Conservation (phyloP, 345 rosid genomes). For the Nephelium lappaceum region DNA sequence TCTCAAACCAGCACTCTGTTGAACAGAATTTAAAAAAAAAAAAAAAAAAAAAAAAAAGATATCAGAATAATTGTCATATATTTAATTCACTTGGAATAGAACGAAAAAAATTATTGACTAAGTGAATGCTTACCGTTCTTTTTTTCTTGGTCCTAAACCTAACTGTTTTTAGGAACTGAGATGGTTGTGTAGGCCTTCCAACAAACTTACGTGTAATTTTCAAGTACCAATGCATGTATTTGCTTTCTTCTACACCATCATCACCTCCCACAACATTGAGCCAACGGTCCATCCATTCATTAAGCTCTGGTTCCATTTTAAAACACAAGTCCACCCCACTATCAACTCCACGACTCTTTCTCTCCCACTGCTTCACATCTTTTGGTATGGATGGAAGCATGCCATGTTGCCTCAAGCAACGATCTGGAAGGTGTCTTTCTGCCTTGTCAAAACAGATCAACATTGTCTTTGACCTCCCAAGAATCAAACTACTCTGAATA, state of each 20-base stretch:
- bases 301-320: slow-evolving; percentile 66
- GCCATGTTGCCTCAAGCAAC: slow-evolving; percentile 79
- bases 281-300: slow-evolving; percentile 65
- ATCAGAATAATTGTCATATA: not conserved
- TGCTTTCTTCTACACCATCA: slow-evolving; percentile 53
- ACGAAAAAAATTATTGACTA: not conserved
- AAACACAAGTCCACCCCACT: slow-evolving; percentile 68
- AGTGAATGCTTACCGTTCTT: slow-evolving; percentile 34
- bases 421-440: slow-evolving; percentile 76
- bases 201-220: slow-evolving; percentile 54
- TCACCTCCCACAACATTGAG: slow-evolving; percentile 49
- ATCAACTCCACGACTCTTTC: slow-evolving; percentile 77
- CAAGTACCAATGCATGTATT: slow-evolving; percentile 70
- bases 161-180: slow-evolving; percentile 31
- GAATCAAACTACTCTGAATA: slow-evolving; percentile 41
- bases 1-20: slow-evolving; percentile 49
- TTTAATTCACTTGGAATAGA: not conserved
- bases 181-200: slow-evolving; percentile 43
- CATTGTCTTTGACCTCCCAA: slow-evolving; percentile 84
- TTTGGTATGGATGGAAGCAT: slow-evolving; percentile 63
- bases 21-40: not conserved
- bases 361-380: slow-evolving; percentile 64
- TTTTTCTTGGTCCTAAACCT: slow-evolving; percentile 34
- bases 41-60: not conserved
- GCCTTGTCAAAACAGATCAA: slow-evolving; percentile 82